These are phyloP conservation scores for Dalbergia cochinchinensis DNA, from an alignment of 306 rosid species.

Conservation along the genomic window DNA sequence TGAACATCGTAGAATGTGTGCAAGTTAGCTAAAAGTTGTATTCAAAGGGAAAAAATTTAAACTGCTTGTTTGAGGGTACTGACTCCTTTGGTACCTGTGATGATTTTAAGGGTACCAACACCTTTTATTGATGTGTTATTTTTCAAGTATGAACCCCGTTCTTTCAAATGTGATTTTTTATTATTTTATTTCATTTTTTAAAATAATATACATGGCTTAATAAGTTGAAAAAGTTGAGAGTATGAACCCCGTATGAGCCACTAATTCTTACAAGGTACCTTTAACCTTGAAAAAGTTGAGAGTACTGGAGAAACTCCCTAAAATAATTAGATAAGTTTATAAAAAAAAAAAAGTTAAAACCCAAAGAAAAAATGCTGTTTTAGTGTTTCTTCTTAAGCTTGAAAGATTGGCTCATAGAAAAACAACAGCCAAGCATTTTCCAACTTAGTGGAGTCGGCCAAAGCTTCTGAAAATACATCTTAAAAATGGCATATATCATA, in stretches of 20 bases:
- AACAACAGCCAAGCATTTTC: background rate
- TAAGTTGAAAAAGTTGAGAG: no score
- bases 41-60: background rate
- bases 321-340: background rate
- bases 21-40: slow-evolving; percentile 27
- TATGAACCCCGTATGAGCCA: no score
- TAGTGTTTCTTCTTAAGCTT: background rate
- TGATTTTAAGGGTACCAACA: no score
- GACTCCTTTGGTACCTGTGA: no score
- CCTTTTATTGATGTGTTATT: no score
- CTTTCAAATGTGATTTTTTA: no score
- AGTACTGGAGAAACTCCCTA: no score
- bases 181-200: no score
- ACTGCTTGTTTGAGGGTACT: background rate
- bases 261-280: no score
- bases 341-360: background rate
- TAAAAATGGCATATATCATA: background rate
- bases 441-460: background rate
- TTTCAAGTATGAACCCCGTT: no score
- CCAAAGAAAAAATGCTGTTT: background rate
- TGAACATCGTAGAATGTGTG: background rate
- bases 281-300: no score
- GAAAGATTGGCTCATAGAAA: background rate
- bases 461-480: background rate
- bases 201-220: no score